Evolutionary conservation across 768 basidiomycete genomes (phyloP).

Genomic region (Sutorius australiensis): DNA sequence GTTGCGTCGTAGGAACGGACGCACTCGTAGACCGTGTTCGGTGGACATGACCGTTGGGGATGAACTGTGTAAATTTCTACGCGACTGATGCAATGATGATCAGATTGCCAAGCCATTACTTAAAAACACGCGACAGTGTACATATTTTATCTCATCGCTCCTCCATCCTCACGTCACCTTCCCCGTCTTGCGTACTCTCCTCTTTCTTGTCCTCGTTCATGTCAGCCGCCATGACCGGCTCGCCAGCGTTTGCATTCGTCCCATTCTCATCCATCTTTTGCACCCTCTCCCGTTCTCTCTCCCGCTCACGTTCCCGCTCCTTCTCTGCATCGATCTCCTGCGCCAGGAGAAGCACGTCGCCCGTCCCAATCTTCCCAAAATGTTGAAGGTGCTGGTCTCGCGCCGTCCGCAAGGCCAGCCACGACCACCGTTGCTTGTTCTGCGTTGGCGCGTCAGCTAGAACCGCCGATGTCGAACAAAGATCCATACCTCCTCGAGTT

Average conservation of each 20-base stretch:
- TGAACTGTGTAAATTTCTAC: background rate
- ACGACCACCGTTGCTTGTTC: conserved; percentile 76
- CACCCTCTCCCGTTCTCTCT: conserved; percentile 31
- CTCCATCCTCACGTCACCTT: conserved; percentile 52
- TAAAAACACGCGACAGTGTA: conserved; percentile 13
- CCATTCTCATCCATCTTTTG: conserved; percentile 25
- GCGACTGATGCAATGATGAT: background rate
- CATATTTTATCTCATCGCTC: conserved; percentile 23
- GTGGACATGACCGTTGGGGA: conserved; percentile 26
- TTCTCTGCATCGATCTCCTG: conserved; percentile 36
- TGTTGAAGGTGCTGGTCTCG: conserved; percentile 71
- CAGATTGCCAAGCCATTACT: conserved; percentile 4
- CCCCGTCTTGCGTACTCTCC: conserved; percentile 29
- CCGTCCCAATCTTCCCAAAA: conserved; percentile 79
- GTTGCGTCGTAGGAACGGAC: conserved; percentile 21
- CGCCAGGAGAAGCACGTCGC: conserved; percentile 55
- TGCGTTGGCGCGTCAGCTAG: conserved; percentile 29
- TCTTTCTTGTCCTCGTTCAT: conserved; percentile 23
- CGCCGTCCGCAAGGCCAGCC: conserved; percentile 76
- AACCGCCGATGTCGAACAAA: background rate
- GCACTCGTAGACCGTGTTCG: conserved; percentile 43
- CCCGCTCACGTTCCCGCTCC: conserved; percentile 37
- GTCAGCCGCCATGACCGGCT: conserved; percentile 27
- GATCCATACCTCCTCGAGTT: conserved; percentile 57
- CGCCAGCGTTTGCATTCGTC: conserved; percentile 23